Conservation (phyloP, 148 eudicot genomes). For the Linanthus parryae region DNA sequence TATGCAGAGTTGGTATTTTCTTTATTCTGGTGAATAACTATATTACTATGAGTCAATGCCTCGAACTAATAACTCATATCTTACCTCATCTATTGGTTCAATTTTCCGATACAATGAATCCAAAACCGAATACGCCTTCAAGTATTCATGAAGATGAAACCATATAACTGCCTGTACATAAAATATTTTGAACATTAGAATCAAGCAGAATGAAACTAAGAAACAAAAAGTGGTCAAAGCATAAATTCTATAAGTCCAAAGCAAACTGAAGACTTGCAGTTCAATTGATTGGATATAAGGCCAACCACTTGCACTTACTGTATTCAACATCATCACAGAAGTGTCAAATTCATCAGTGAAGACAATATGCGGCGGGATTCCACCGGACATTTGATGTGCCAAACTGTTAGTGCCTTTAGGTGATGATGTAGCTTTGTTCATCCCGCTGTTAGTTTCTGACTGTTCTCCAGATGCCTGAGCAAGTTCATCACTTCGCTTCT, state of each 20-base stretch:
- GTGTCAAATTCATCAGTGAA: conserved; percentile 48
- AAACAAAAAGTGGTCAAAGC: background rate
- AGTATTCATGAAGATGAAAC: conserved; percentile 77
- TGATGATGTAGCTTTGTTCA: conserved; percentile 33
- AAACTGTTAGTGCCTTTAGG: conserved; percentile 37
- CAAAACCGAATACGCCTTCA: conserved; percentile 61
- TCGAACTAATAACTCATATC: background rate
- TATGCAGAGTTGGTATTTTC: no score
- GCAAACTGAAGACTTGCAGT: background rate
- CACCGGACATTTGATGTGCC: conserved; percentile 22
- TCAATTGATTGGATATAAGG: background rate
- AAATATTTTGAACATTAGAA: conserved; percentile 6
- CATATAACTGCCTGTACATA: conserved; percentile 63
- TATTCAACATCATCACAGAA: conserved; percentile 62
- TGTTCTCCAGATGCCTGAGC: conserved; percentile 56
- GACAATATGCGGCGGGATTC: conserved; percentile 29
- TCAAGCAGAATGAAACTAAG: conserved; percentile 2
- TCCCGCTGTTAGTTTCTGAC: conserved; percentile 35
- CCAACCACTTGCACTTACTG: conserved; percentile 36
- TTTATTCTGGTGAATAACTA: no score
- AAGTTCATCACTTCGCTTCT: conserved; percentile 73
- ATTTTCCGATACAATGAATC: conserved; percentile 72
- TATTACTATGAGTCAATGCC: no score
- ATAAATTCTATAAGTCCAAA: background rate
- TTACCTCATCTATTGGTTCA: conserved; percentile 92